Conservation (phyloP, 192 early-diverging fungal species). For the Paraglomus occultum region DNA sequence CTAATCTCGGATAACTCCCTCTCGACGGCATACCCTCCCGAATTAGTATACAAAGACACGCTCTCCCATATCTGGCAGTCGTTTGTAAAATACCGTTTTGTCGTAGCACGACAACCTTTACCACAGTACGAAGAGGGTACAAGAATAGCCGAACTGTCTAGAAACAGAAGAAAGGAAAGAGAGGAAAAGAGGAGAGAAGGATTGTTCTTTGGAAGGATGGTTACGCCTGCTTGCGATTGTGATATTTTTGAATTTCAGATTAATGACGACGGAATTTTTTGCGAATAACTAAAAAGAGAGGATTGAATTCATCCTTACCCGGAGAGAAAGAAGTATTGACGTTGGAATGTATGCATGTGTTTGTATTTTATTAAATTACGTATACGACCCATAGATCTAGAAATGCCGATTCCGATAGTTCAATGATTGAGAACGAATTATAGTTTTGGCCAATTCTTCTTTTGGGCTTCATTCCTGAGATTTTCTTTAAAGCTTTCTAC, state of each 20-base stretch:
- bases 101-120: constrained; percentile 17
- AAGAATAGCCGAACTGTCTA: no score
- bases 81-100: constrained; percentile 29
- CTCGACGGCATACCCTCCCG: neutral
- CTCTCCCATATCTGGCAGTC: neutral
- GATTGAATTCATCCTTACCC: no score
- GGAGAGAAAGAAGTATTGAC: no score
- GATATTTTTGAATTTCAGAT: constrained; percentile 23
- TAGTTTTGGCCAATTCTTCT: constrained; percentile 1
- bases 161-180: neutral
- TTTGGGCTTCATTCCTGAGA: constrained; percentile 13
- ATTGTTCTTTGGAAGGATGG: constrained; percentile 23
- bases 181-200: neutral
- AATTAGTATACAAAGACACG: constrained; percentile 5
- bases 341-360: no score
- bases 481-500: constrained; percentile 8
- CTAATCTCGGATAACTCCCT: neutral
- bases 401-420: no score
- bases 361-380: no score
- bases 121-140: constrained; percentile 10
- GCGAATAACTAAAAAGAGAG: neutral
- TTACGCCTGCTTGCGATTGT: neutral
- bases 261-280: constrained; percentile 8
- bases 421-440: neutral
- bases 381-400: no score